These are phyloP conservation scores for Dactylellina drechsleri DNA, from an alignment of 2,329 filamentous ascomycete species.

Conservation along the genomic window DNA sequence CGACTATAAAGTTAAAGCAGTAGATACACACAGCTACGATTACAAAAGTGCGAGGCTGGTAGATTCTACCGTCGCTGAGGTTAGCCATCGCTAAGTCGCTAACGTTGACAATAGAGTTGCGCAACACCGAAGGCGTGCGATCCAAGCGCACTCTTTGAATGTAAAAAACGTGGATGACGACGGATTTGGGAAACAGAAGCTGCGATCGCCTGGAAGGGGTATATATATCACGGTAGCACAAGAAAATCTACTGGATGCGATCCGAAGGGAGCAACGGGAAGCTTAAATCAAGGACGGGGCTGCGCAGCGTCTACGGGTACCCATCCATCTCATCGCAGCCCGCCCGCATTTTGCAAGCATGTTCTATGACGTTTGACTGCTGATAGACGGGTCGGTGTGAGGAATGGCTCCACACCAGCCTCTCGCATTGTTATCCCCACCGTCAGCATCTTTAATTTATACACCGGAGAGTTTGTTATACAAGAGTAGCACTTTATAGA, in stretches of 20 bases:
- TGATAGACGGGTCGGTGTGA: slow-evolving; percentile 18
- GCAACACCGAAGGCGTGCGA: no score
- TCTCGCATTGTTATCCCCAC: neutral
- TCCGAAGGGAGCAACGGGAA: neutral
- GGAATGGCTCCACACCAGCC: slow-evolving; percentile 26
- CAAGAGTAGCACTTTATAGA: no score
- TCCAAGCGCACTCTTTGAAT: neutral
- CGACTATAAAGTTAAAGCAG: neutral
- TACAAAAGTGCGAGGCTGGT: neutral
- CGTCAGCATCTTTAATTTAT: no score
- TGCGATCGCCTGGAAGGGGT: neutral
- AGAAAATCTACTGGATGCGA: neutral
- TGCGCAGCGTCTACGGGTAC: slow-evolving; percentile 4
- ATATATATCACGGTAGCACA: slow-evolving; percentile 16
- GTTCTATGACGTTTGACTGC: slow-evolving; percentile 44
- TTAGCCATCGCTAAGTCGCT: neutral
- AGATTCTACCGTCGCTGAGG: slow-evolving; percentile 1
- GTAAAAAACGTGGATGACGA: neutral
- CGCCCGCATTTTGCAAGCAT: neutral
- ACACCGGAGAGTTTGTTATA: no score
- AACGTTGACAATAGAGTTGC: no score
- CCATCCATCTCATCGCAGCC: slow-evolving; percentile 33
- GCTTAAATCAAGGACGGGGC: neutral
- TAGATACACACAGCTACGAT: neutral
- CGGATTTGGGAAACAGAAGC: neutral